Conservation (phyloP, 768 basidiomycete species). For the Collybia nuda region DNA sequence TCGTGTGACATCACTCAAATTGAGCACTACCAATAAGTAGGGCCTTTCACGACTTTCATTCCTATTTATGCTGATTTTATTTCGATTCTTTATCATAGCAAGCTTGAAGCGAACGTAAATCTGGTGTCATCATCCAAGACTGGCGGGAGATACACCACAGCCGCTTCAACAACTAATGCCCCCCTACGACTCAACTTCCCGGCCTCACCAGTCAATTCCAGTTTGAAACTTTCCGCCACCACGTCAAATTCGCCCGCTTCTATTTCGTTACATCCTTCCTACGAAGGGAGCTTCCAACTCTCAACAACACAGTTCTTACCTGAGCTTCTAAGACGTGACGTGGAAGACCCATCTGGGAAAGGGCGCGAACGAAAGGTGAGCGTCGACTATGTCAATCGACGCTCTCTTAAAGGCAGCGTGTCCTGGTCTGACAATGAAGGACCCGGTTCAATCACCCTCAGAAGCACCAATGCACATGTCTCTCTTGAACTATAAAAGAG, state of each 20-base stretch:
- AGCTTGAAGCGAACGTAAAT: constrained; percentile 26
- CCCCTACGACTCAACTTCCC: constrained; percentile 27
- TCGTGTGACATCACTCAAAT: constrained; percentile 20
- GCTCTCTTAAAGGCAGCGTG: constrained; percentile 12
- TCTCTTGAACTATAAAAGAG: constrained; percentile 10
- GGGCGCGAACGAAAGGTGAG: constrained; percentile 17
- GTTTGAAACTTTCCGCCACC: constrained; percentile 23
- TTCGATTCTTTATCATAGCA: constrained; percentile 19
- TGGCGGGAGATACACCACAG: constrained; percentile 32
- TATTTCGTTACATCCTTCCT: constrained; percentile 31
- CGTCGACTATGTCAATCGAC: not conserved
- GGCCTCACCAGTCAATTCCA: constrained; percentile 33
- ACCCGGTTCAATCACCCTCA: constrained; percentile 10
- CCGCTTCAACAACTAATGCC: constrained; percentile 30
- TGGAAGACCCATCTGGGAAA: constrained; percentile 22
- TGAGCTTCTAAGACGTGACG: constrained; percentile 3
- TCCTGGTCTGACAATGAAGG: constrained; percentile 16
- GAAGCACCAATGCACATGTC: constrained; percentile 16
- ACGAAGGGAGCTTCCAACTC: constrained; percentile 33
- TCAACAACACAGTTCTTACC: constrained; percentile 14
- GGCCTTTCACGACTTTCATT: constrained; percentile 7
- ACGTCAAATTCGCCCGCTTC: constrained; percentile 34
- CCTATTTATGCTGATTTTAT: not conserved
- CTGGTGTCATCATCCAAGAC: constrained; percentile 26
- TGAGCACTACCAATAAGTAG: constrained; percentile 44